Evolutionary conservation across 2,329 filamentous ascomycete species (phyloP).

Genomic region (Microascus cirrosus): DNA sequence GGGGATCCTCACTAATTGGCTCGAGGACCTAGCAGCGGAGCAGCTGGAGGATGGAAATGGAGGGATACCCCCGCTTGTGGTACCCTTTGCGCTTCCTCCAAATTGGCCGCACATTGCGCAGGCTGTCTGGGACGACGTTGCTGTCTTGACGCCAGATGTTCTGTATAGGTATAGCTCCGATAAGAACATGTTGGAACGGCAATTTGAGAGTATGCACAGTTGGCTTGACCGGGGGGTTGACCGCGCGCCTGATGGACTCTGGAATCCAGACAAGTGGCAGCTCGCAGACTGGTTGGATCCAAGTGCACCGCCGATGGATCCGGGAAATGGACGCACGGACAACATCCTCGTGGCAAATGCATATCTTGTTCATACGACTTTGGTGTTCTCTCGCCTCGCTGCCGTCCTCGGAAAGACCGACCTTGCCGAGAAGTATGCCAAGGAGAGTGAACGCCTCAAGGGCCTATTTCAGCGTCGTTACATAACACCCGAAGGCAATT

Average conservation of each 20-base stretch:
- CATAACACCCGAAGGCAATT: slow-evolving; percentile 15
- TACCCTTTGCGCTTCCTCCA: slow-evolving; percentile 17
- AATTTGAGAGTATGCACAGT: slow-evolving; percentile 25
- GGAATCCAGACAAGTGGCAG: slow-evolving; percentile 24
- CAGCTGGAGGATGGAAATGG: slow-evolving; percentile 16
- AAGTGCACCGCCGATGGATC: slow-evolving; percentile 24
- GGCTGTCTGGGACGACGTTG: slow-evolving; percentile 31
- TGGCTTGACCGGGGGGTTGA: slow-evolving; percentile 25
- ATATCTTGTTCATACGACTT: slow-evolving; percentile 31
- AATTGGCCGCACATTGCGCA: slow-evolving; percentile 5
- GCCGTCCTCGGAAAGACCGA: slow-evolving; percentile 16
- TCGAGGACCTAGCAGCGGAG: slow-evolving; percentile 27
- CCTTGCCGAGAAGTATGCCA: slow-evolving; percentile 12
- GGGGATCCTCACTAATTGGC: slow-evolving; percentile 38
- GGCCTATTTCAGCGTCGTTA: slow-evolving; percentile 18
- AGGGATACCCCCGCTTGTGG: slow-evolving; percentile 9
- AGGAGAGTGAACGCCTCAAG: slow-evolving; percentile 11
- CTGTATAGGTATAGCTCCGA: slow-evolving; percentile 27
- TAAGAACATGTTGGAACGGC: slow-evolving; percentile 18
- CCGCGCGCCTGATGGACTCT: slow-evolving; percentile 22
- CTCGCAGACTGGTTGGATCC: slow-evolving; percentile 38
- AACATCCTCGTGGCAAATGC: slow-evolving; percentile 31
- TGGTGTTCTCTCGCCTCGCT: slow-evolving; percentile 22
- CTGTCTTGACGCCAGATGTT: slow-evolving; percentile 27
- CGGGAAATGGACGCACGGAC: slow-evolving; percentile 26